Evolutionary conservation across 2,329 filamentous ascomycete genomes (phyloP).

Genomic region (Ilyonectria mors-panacis): DNA sequence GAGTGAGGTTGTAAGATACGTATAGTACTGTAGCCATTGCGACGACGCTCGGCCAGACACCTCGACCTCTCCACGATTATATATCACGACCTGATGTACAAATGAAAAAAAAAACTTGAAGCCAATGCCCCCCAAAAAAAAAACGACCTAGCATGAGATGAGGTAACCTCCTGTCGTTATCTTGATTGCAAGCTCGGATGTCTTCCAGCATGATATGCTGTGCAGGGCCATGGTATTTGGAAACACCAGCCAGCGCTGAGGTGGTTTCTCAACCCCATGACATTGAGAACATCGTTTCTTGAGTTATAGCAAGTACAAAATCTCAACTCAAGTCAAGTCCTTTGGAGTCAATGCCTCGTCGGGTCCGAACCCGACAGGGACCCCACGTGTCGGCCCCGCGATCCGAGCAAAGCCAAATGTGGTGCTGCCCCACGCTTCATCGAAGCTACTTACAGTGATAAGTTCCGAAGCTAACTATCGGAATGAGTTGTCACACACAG

Average conservation of each 20-base stretch:
- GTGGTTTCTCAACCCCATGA: neutral
- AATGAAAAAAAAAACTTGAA: constrained; percentile 13
- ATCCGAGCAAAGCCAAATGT: neutral
- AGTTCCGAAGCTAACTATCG: constrained; percentile 3
- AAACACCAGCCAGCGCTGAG: no score
- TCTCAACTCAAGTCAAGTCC: neutral
- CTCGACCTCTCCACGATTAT: constrained; percentile 30
- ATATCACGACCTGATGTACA: constrained; percentile 24
- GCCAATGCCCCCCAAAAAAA: neutral
- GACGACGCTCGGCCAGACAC: constrained; percentile 21
- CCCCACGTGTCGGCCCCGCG: constrained; percentile 5
- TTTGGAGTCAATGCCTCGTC: neutral
- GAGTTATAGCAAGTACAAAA: neutral
- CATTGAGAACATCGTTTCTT: no score
- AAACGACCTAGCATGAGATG: neutral
- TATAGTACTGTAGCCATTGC: constrained; percentile 38
- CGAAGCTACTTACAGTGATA: neutral
- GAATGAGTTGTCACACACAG: neutral
- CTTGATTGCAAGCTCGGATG: neutral
- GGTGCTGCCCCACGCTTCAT: constrained; percentile 13
- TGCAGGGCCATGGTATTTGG: no score
- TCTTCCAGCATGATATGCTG: no score
- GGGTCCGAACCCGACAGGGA: neutral
- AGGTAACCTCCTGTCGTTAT: neutral
- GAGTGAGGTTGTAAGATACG: constrained; percentile 43